Percentiles rank a stretch among this genome's conserved stretches.
Evolutionary conservation across 2,329 filamentous ascomycete genomes (phyloP).

Genomic region (Byssochlamys sp.): DNA sequence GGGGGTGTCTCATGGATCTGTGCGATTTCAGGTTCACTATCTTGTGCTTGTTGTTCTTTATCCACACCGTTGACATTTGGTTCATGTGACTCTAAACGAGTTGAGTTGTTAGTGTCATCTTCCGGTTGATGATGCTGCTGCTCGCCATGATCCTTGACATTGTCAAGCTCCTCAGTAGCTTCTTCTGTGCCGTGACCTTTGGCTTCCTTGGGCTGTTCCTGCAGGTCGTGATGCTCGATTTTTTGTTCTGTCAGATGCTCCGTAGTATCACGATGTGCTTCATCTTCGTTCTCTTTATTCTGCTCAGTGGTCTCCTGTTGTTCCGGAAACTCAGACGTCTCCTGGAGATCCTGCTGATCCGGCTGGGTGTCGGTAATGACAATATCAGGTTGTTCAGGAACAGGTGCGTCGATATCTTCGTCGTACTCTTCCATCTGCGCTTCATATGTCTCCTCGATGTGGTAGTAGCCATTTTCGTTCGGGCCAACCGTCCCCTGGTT

Average conservation of each 20-base stretch:
- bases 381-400: constrained; percentile 14
- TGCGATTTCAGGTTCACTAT: constrained; percentile 10
- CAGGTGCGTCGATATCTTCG: constrained; percentile 23
- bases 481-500: constrained; percentile 18
- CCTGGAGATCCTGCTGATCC: neutral
- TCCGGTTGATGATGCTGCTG: constrained; percentile 3
- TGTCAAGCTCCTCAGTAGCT: neutral
- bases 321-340: neutral
- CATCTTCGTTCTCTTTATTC: constrained; percentile 2
- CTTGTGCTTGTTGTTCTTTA: constrained; percentile 3
- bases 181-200: constrained; percentile 3
- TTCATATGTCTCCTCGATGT: constrained; percentile 23
- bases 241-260: neutral
- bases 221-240: neutral
- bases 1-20: constrained; percentile 8
- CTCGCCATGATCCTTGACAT: neutral
- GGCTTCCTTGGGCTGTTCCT: constrained; percentile 1
- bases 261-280: neutral
- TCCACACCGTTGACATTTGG: constrained; percentile 1
- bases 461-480: constrained; percentile 21
- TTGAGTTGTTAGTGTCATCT: constrained; percentile 15
- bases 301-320: neutral
- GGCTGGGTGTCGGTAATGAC: neutral
- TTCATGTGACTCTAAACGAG: constrained; percentile 6
- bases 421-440: constrained; percentile 33